Evolutionary conservation across 352 stramenopile species (phyloP), one percentile per base, ranked within the genome.

Genomic region (Phytophthora multivora): DNA sequence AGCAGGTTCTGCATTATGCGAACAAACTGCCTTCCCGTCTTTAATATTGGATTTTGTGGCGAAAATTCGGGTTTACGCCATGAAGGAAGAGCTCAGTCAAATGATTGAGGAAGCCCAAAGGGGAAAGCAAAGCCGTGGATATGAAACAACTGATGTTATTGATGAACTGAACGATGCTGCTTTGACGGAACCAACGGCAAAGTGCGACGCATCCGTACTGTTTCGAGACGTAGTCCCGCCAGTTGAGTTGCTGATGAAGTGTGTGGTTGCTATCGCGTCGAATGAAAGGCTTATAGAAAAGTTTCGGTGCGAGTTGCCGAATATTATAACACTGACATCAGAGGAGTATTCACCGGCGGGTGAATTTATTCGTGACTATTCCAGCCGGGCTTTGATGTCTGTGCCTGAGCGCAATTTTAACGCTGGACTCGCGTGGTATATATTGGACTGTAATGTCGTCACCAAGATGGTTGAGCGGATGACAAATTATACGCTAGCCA

Each of bases 281-380:
- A 83, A 86, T 31, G 38, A 56, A 7, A 45, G 51, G 0, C 60
- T 94, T 11, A 85, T 91, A 59, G 78, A 91, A 19, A 76, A 59
- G 4, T 90, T 86, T 55, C 73, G 83, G 5, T 94, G 85, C 39
- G 85, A 94, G 41, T 25, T 94, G 1, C 75, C 80, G 3, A 91
- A 88, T 18, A 23, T 94, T 11, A 74, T 94, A 36, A 65, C 73
- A 7, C 63, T 94, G 7, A 75, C 68, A 7, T 72, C 79, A 5
- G 83, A 92, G 46, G 69, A 92, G n/a, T 92, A 91, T 52, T 72
- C 85, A 11, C 40, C 67, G 4, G 58, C 35, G 6, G 67, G 70
- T 0, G n/a, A 68, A 2, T 90, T 81, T 57, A 54, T 92, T 16
- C 70, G 77, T 15, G 83, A 86, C 19, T 55, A 75, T 19, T 75